Conservation (phyloP, 2,329 filamentous ascomycete genomes). For the Aspergillus sp. region DNA sequence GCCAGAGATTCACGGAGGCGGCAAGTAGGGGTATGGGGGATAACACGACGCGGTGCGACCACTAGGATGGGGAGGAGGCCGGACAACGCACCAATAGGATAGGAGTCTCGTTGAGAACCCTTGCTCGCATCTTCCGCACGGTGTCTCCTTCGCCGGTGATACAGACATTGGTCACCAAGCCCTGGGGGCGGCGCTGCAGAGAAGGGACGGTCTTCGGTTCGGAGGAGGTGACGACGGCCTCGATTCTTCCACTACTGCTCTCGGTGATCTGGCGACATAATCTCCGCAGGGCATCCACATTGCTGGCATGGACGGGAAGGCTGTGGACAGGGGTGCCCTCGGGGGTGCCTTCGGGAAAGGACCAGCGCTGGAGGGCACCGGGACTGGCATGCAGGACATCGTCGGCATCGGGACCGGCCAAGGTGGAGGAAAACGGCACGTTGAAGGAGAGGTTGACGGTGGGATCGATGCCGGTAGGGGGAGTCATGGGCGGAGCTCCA, state of each 20-base stretch:
- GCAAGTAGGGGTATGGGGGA: constrained; percentile 11
- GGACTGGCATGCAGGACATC: constrained; percentile 91
- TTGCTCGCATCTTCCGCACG: constrained; percentile 85
- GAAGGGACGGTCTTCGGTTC: constrained; percentile 66
- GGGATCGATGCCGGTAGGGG: constrained; percentile 69
- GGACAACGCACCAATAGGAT: constrained; percentile 74
- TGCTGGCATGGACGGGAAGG: constrained; percentile 86
- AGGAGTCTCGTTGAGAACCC: constrained; percentile 86
- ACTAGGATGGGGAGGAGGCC: background rate
- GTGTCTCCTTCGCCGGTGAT: constrained; percentile 84
- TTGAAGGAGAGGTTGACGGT: constrained; percentile 95
- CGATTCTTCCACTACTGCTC: constrained; percentile 65
- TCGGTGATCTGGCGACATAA: constrained; percentile 81
- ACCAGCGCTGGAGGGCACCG: constrained; percentile 87
- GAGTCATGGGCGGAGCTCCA: constrained; percentile 53
- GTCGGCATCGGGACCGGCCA: constrained; percentile 88
- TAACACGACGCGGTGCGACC: background rate
- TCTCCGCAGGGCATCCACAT: constrained; percentile 74
- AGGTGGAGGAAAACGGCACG: constrained; percentile 89
- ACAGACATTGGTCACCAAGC: constrained; percentile 80
- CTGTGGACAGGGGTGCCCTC: constrained; percentile 84
- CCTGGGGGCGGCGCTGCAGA: constrained; percentile 50
- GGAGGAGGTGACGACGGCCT: constrained; percentile 80
- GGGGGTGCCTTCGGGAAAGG: constrained; percentile 81
- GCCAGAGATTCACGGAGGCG: constrained; percentile 15